phyloP scores from a whole-genome alignment of 2,329 filamentous ascomycete genomes.

The Stemphylium lycopersici region DNA sequence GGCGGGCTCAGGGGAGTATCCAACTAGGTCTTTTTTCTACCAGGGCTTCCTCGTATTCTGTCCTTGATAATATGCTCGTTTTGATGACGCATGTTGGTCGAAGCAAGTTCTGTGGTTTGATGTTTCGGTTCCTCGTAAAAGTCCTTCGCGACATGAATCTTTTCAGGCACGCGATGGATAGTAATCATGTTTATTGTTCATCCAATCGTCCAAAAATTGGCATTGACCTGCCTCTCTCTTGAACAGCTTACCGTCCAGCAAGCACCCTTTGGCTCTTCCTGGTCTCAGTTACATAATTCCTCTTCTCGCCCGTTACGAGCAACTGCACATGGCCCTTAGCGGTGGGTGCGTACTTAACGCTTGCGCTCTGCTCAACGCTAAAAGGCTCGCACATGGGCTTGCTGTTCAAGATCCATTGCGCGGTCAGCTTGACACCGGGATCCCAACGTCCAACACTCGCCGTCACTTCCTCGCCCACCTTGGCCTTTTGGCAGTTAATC shows the following conservation, averaged over 20 bases:
- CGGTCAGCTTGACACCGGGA: slow-evolving; percentile 43
- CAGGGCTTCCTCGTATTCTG: no score
- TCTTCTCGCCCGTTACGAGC: slow-evolving; percentile 28
- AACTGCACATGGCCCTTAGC: slow-evolving; percentile 20
- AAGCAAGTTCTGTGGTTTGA: no score
- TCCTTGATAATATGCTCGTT: no score
- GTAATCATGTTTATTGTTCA: neutral
- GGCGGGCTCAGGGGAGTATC: no score
- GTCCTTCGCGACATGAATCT: no score
- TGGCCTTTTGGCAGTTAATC: slow-evolving; percentile 17
- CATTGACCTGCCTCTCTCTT: neutral
- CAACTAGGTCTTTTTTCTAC: no score
- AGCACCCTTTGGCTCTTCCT: slow-evolving; percentile 25
- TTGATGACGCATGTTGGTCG: no score
- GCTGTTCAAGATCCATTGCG: slow-evolving; percentile 43
- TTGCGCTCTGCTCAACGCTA: slow-evolving; percentile 29
- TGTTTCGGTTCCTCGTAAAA: no score
- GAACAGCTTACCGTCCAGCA: neutral
- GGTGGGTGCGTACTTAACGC: slow-evolving; percentile 17
- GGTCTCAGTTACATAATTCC: slow-evolving; percentile 30
- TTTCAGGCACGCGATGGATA: no score
- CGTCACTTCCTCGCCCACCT: slow-evolving; percentile 7
- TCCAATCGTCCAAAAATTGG: neutral
- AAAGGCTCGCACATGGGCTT: slow-evolving; percentile 29
- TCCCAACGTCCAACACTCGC: slow-evolving; percentile 46